These are phyloP conservation scores for Diplogelasinospora grovesii DNA, from an alignment of 495 filamentous ascomycete species.

Conservation along the genomic window DNA sequence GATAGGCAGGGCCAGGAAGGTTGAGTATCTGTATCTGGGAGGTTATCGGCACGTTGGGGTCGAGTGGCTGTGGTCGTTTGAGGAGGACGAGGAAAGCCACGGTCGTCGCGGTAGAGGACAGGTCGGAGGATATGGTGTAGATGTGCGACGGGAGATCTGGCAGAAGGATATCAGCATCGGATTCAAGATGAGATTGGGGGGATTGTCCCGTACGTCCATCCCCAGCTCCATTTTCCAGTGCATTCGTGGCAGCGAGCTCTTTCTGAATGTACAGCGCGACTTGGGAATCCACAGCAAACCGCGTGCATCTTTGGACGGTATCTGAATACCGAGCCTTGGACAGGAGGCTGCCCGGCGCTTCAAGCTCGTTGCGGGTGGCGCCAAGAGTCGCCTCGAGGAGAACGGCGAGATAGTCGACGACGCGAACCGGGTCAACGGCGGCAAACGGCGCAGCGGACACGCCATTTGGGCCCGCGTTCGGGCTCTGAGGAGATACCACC, in stretches of 20 bases:
- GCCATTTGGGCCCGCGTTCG: slow-evolving; percentile 37
- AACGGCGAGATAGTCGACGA: slow-evolving; percentile 73
- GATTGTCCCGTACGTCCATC: slow-evolving; percentile 19
- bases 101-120: slow-evolving; percentile 70
- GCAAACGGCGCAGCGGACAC: slow-evolving; percentile 36
- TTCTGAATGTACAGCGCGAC: slow-evolving; percentile 86
- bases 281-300: slow-evolving; percentile 84
- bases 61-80: slow-evolving; percentile 81
- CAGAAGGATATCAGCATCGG: slow-evolving; percentile 2
- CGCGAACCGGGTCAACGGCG: slow-evolving; percentile 39
- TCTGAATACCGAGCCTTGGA: slow-evolving; percentile 62
- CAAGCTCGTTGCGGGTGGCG: slow-evolving; percentile 71
- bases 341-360: slow-evolving; percentile 73
- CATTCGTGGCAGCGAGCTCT: slow-evolving; percentile 48
- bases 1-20: slow-evolving; percentile 67
- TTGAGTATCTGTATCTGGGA: slow-evolving; percentile 89
- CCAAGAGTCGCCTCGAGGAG: slow-evolving; percentile 82
- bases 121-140: slow-evolving; percentile 74
- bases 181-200: neutral
- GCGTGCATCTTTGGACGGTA: slow-evolving; percentile 76
- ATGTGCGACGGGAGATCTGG: slow-evolving; percentile 46
- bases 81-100: slow-evolving; percentile 80
- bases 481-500: slow-evolving; percentile 34
- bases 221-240: slow-evolving; percentile 28
- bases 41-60: slow-evolving; percentile 67